These are phyloP conservation scores for Pseudodiploospora longispora DNA, from an alignment of 2,329 filamentous ascomycete genomes.

Conservation along the genomic window DNA sequence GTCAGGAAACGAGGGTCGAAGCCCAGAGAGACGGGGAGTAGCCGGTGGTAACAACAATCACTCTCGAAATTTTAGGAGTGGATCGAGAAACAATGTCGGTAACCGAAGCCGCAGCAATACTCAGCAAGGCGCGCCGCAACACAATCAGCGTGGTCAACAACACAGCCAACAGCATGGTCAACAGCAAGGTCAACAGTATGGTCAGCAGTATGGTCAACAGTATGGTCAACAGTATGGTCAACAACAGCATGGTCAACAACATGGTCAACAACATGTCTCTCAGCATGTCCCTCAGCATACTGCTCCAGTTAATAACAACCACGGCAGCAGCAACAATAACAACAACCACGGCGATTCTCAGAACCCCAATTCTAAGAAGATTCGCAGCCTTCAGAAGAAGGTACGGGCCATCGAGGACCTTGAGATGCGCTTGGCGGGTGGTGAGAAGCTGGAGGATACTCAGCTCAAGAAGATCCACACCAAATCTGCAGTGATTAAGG, in stretches of 20 bases:
- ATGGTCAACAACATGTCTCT: slow-evolving; percentile 9
- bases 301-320: neutral
- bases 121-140: slow-evolving; percentile 25
- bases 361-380: slow-evolving; percentile 85
- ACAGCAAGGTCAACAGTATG: slow-evolving; percentile 12
- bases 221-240: slow-evolving; percentile 8
- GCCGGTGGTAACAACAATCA: slow-evolving; percentile 20
- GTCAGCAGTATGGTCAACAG: slow-evolving; percentile 1
- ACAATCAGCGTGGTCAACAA: slow-evolving; percentile 14
- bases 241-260: slow-evolving; percentile 11
- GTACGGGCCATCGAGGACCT: slow-evolving; percentile 95
- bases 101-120: slow-evolving; percentile 47
- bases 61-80: slow-evolving; percentile 44
- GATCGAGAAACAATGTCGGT: slow-evolving; percentile 44
- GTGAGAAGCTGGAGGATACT: slow-evolving; percentile 96
- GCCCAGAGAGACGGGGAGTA: slow-evolving; percentile 56
- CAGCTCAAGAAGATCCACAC: slow-evolving; percentile 98
- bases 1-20: slow-evolving; percentile 47
- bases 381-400: slow-evolving; percentile 91
- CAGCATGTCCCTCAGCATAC: slow-evolving; percentile 5
- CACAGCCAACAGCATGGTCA: slow-evolving; percentile 8
- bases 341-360: slow-evolving; percentile 30
- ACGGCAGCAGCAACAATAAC: slow-evolving; percentile 12
- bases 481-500: slow-evolving; percentile 74
- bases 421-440: slow-evolving; percentile 89